Evolutionary conservation across 306 rosid genomes (phyloP).

Genomic region (Vigna angularis): DNA sequence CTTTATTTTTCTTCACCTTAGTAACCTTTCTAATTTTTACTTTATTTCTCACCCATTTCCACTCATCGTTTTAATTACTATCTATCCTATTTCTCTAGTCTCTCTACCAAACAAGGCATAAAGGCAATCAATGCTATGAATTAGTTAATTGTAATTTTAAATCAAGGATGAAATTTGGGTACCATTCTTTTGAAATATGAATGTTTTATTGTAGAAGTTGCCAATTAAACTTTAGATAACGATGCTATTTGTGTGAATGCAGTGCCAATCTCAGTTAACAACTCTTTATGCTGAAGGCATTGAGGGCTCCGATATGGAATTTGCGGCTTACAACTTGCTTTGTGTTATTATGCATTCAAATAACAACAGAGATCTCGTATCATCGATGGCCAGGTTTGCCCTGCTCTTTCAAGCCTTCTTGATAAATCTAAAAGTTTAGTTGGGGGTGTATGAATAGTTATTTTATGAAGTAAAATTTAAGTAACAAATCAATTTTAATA

Average conservation of each 20-base stretch:
- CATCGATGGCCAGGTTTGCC: slow-evolving; percentile 85
- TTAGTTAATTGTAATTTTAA: slow-evolving; percentile 15
- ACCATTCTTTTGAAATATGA: slow-evolving; percentile 14
- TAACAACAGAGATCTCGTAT: slow-evolving; percentile 85
- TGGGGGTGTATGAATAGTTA: no score
- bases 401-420: slow-evolving; percentile 23
- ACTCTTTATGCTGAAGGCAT: slow-evolving; percentile 91
- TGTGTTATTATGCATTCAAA: slow-evolving; percentile 93
- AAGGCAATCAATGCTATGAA: not conserved
- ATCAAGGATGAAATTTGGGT: slow-evolving; percentile 4
- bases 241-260: slow-evolving; percentile 52
- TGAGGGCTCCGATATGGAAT: slow-evolving; percentile 90
- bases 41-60: no score
- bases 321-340: slow-evolving; percentile 95
- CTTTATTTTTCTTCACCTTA: no score
- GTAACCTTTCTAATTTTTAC: no score
- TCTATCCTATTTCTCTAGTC: no score
- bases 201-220: slow-evolving; percentile 22
- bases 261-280: slow-evolving; percentile 94
- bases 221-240: slow-evolving; percentile 37
- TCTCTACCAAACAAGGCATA: no score
- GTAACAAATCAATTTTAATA: no score
- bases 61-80: no score
- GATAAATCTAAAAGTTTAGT: no score
- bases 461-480: no score